Percentiles rank a stretch among this genome's conserved stretches.
Conservation (phyloP, 2,329 filamentous ascomycete species). For the Fusarium scirpi region DNA sequence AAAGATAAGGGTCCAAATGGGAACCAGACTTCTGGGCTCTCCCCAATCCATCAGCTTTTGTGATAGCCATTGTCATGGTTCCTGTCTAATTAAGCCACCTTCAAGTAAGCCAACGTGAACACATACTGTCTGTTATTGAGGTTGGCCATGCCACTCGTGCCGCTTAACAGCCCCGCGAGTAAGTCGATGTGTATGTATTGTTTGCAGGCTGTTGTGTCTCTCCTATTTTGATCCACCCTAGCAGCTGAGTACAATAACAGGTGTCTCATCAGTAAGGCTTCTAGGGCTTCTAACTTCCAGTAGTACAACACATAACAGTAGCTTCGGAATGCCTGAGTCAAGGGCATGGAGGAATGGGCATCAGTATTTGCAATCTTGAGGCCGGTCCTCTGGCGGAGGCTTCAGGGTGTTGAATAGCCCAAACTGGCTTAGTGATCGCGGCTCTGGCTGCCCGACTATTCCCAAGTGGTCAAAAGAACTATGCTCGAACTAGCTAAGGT, state of each 20-base stretch:
- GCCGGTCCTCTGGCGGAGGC: constrained; percentile 9
- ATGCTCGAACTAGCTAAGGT: constrained; percentile 31
- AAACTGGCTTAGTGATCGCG: constrained; percentile 32
- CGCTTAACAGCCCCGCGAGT: constrained; percentile 15
- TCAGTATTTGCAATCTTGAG: constrained; percentile 16
- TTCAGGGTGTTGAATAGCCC: constrained; percentile 23
- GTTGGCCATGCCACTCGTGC: constrained; percentile 21
- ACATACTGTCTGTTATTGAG: constrained; percentile 7
- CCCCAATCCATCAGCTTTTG: background rate
- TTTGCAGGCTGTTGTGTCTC: constrained; percentile 24
- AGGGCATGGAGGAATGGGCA: constrained; percentile 33
- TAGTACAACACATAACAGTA: constrained; percentile 5
- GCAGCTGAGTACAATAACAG: constrained; percentile 6
- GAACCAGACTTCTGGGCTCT: constrained; percentile 9
- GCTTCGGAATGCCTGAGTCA: constrained; percentile 36
- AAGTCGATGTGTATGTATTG: background rate
- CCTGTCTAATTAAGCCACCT: constrained; percentile 2
- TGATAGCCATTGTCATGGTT: constrained; percentile 11
- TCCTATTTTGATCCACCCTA: constrained; percentile 28
- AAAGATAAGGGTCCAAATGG: constrained; percentile 16
- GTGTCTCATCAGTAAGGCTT: constrained; percentile 16
- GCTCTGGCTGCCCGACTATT: constrained; percentile 32
- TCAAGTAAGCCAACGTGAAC: background rate
- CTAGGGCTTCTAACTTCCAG: background rate
- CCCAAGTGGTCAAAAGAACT: constrained; percentile 16